These are phyloP conservation scores for Nothopassalora personata DNA, from an alignment of 2,329 filamentous ascomycete genomes.

Conservation along the genomic window DNA sequence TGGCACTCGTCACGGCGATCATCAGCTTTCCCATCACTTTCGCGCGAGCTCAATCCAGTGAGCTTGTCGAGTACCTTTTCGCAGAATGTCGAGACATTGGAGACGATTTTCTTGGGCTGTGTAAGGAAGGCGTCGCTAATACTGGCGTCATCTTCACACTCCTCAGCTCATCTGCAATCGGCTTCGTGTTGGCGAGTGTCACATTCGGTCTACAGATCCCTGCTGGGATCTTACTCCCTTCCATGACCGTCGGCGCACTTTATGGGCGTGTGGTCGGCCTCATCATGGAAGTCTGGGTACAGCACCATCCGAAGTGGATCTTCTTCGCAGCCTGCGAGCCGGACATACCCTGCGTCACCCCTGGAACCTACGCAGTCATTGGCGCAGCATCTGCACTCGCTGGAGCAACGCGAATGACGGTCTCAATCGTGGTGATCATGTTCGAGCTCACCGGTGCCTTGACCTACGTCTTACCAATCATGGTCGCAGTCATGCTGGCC, in stretches of 20 bases:
- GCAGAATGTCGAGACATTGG: constrained; percentile 77
- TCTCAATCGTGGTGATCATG: constrained; percentile 98
- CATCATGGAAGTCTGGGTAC: constrained; percentile 81
- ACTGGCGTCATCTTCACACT: constrained; percentile 77
- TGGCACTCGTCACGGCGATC: constrained; percentile 75
- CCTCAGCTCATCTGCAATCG: constrained; percentile 73
- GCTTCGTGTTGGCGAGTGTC: constrained; percentile 76
- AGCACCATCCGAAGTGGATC: constrained; percentile 69
- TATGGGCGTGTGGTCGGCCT: constrained; percentile 86
- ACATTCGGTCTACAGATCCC: constrained; percentile 94
- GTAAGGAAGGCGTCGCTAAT: constrained; percentile 78
- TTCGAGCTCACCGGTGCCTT: constrained; percentile 96
- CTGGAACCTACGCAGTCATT: constrained; percentile 93
- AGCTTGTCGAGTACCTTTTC: constrained; percentile 88
- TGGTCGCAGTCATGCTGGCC: constrained; percentile 96
- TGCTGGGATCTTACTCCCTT: constrained; percentile 90
- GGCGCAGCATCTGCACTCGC: constrained; percentile 91
- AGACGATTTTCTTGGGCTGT: constrained; percentile 85
- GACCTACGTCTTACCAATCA: constrained; percentile 94
- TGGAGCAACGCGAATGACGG: constrained; percentile 91
- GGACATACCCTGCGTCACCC: constrained; percentile 81
- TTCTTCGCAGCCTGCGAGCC: constrained; percentile 74
- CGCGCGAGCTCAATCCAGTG: constrained; percentile 86
- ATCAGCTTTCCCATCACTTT: constrained; percentile 96
- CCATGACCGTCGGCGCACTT: constrained; percentile 90